Conservation (phyloP, 2,329 filamentous ascomycete genomes). For the Acephala macrosclerotiorum region DNA sequence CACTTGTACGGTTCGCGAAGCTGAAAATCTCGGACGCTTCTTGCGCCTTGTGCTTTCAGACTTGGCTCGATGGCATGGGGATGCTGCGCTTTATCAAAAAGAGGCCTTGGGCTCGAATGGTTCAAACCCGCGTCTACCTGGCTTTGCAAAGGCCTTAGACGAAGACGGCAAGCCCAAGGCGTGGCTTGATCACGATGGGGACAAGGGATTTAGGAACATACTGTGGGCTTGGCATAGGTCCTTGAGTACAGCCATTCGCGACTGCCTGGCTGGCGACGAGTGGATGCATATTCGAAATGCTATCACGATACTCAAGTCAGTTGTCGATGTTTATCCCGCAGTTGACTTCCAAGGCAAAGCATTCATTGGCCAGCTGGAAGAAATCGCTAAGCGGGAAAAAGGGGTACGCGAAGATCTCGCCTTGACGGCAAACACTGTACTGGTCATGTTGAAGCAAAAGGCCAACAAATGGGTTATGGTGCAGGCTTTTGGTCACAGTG, state of each 20-base stretch:
- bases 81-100: conserved; percentile 79
- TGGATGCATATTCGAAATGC: conserved; percentile 99
- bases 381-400: conserved; percentile 70
- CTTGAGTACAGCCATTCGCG: conserved; percentile 79
- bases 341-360: conserved; percentile 86
- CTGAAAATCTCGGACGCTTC: conserved; percentile 92
- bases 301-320: conserved; percentile 84
- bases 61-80: conserved; percentile 83
- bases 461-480: conserved; percentile 76
- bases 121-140: conserved; percentile 66
- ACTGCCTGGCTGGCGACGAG: conserved; percentile 81
- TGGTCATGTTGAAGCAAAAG: conserved; percentile 72
- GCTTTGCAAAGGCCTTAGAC: conserved; percentile 80
- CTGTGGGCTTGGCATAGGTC: conserved; percentile 91
- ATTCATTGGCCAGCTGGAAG: conserved; percentile 68
- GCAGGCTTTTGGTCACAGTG: conserved; percentile 73
- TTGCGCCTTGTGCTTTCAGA: conserved; percentile 83
- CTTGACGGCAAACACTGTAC: conserved; percentile 74
- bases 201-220: conserved; percentile 83
- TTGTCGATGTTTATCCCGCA: conserved; percentile 84
- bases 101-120: conserved; percentile 74
- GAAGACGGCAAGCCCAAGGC: conserved; percentile 72
- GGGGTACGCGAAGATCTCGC: conserved; percentile 75
- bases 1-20: conserved; percentile 87
- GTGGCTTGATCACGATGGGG: conserved; percentile 83